These are phyloP conservation scores for Suhomyces pyralidae DNA, from an alignment of 805 yeast species.

Conservation along the genomic window DNA sequence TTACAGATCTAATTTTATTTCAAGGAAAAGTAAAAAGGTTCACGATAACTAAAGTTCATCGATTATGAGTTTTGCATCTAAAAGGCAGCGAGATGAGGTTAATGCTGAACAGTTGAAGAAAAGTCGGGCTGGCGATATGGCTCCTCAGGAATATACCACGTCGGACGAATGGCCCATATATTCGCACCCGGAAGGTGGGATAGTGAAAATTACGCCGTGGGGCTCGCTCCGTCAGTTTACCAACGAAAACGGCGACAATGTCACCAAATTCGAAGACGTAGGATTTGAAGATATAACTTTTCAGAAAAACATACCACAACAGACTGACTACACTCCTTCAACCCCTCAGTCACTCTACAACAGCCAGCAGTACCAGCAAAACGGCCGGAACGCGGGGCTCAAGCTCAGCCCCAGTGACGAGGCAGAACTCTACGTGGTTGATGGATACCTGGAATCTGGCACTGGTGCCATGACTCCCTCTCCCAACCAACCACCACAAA, in stretches of 20 bases:
- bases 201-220: conserved; percentile 59
- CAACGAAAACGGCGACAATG: conserved; percentile 42
- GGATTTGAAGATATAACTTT: conserved; percentile 22
- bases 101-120: conserved; percentile 19
- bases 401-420: conserved; percentile 36
- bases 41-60: background rate
- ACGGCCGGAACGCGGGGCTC: background rate
- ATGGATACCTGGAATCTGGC: conserved; percentile 23
- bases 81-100: conserved; percentile 22
- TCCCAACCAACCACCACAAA: conserved; percentile 6
- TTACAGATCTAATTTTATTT: no score
- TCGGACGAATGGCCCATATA: conserved; percentile 52
- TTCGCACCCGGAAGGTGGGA: conserved; percentile 61
- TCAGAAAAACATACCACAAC: background rate
- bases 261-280: conserved; percentile 48
- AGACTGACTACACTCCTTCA: conserved; percentile 11
- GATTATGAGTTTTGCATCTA: conserved; percentile 10
- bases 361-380: conserved; percentile 5
- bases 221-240: conserved; percentile 53
- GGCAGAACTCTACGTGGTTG: conserved; percentile 37
- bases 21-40: no score
- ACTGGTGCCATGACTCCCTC: conserved; percentile 12
- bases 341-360: conserved; percentile 13
- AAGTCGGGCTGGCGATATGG: conserved; percentile 16
- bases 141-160: conserved; percentile 10